Evolutionary conservation across 202 grass and related monocot genomes (phyloP).

Genomic region (Schoenoplectus triqueter): DNA sequence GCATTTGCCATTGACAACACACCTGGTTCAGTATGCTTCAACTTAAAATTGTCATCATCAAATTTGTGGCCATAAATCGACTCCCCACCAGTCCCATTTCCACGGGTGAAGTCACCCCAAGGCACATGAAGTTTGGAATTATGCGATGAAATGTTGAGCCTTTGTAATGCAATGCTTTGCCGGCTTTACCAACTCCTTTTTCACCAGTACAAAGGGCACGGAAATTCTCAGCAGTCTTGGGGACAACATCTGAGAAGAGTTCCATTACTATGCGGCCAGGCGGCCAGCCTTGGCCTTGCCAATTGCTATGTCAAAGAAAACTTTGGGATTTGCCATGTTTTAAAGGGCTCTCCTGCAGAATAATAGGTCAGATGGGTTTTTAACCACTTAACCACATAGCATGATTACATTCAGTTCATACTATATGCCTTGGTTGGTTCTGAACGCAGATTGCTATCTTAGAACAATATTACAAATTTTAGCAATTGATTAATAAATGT

Average conservation of each 20-base stretch:
- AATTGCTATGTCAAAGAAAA: conserved; percentile 85
- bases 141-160: conserved; percentile 75
- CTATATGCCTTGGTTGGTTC: too few species aligned
- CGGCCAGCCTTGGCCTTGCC: conserved; percentile 56
- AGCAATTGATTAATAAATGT: too few species aligned
- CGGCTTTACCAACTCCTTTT: conserved; percentile 51
- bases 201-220: conserved; percentile 77
- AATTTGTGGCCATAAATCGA: conserved; percentile 77
- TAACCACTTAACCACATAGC: not conserved
- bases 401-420: not conserved
- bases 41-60: conserved; percentile 69
- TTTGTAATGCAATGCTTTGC: conserved; percentile 78
- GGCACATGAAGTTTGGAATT: conserved; percentile 81
- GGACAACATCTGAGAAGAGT: conserved; percentile 62
- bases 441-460: too few species aligned
- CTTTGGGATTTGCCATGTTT: conserved; percentile 70
- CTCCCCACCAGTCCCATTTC: conserved; percentile 73
- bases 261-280: conserved; percentile 58
- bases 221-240: conserved; percentile 78
- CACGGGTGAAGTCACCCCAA: conserved; percentile 87
- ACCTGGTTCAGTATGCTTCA: conserved; percentile 60
- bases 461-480: too few species aligned
- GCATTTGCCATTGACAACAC: conserved; percentile 82
- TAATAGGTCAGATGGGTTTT: not conserved
- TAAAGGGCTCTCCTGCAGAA: conserved; percentile 18